Conservation (phyloP, 495 filamentous ascomycete genomes). For the Penicillium coprophilum region DNA sequence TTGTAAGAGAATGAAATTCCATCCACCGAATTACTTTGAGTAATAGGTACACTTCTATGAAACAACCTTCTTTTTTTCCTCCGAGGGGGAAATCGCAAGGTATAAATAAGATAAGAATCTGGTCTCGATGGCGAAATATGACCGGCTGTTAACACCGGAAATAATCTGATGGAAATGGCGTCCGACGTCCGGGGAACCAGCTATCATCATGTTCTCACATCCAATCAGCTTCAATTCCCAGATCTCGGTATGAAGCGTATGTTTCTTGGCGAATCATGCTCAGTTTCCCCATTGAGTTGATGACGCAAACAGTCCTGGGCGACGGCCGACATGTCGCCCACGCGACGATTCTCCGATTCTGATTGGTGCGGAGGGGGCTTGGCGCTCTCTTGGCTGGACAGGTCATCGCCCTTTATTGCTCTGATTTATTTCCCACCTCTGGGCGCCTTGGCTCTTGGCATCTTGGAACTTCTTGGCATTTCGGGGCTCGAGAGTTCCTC, state of each 20-base stretch:
- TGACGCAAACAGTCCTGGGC: conserved; percentile 37
- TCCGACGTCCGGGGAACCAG: conserved; percentile 19
- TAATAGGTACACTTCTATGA: conserved; percentile 1
- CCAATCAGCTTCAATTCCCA: conserved; percentile 20
- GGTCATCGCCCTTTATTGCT: background rate
- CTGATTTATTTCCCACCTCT: background rate
- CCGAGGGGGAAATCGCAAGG: conserved; percentile 10
- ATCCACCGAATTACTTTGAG: conserved; percentile 27
- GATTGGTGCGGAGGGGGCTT: conserved; percentile 20
- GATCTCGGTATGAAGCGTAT: conserved; percentile 14
- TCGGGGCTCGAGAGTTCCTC: conserved; percentile 28
- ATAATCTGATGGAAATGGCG: conserved; percentile 1
- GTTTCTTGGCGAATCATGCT: conserved; percentile 17
- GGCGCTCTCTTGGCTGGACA: background rate
- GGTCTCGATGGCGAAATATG: conserved; percentile 22
- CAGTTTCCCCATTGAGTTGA: conserved; percentile 6
- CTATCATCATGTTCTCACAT: background rate
- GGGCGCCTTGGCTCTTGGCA: conserved; percentile 26
- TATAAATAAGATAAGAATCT: conserved; percentile 22
- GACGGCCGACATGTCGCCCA: conserved; percentile 20
- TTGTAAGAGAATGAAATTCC: conserved; percentile 38
- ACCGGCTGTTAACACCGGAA: conserved; percentile 12
- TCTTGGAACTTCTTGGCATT: conserved; percentile 32
- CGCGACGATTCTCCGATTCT: conserved; percentile 20
- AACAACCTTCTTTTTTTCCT: background rate